A percentile compares a stretch with the other conserved stretches of the same genome.
Evolutionary conservation across 2,329 filamentous ascomycete species (phyloP).

Genomic region (Trichoderma asperellum): DNA sequence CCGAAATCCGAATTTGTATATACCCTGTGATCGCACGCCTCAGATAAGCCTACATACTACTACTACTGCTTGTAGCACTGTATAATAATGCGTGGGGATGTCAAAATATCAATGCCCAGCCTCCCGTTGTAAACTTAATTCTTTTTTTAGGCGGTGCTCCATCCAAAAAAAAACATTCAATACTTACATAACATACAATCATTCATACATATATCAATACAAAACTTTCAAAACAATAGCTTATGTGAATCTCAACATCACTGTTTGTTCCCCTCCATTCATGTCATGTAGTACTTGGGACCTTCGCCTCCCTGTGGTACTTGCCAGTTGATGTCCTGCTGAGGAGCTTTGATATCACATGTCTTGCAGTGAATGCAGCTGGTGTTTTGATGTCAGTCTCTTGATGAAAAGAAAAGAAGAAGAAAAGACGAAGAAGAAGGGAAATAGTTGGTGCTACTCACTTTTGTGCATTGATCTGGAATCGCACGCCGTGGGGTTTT

Average conservation of each 20-base stretch:
- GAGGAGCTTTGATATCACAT: conserved; percentile 96
- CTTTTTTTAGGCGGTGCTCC: not conserved
- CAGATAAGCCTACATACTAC: not conserved
- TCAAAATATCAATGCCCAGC: not conserved
- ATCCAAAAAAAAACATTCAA: not conserved
- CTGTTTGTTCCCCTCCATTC: not conserved
- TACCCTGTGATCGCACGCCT: not conserved
- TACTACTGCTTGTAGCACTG: too few species aligned
- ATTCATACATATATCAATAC: conserved; percentile 17
- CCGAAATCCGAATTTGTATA: not conserved
- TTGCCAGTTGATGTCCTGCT: conserved; percentile 96
- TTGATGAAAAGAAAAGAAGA: not conserved
- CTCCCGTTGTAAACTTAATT: not conserved
- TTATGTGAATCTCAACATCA: not conserved
- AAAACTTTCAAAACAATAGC: not conserved
- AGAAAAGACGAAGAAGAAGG: not conserved
- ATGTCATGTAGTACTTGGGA: conserved; percentile 74
- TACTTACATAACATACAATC: conserved; percentile 3
- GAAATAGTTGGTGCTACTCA: conserved; percentile 55
- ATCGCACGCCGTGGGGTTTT: conserved; percentile 86
- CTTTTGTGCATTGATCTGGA: conserved; percentile 98
- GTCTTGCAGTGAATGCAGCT: conserved; percentile 99
- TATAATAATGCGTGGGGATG: not conserved
- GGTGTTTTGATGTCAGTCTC: conserved; percentile 20
- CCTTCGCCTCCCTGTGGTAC: conserved; percentile 90